Conservation (phyloP, 1,139 yeast species). For the Zygoascus meyerae region DNA sequence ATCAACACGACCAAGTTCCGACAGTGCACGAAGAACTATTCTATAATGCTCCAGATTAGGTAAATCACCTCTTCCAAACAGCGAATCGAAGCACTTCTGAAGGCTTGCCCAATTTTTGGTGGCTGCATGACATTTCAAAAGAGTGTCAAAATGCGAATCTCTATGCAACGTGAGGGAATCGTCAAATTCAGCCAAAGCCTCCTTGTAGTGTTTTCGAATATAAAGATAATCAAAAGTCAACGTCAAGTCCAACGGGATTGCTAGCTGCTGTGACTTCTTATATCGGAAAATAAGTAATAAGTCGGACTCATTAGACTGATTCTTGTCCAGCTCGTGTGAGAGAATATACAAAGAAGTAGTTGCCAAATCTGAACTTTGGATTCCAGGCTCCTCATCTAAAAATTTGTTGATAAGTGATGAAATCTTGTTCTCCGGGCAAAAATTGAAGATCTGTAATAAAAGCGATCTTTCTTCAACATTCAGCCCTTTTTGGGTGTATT, state of each 20-base stretch:
- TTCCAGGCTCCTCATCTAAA: slow-evolving; percentile 8
- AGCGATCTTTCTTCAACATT: slow-evolving; percentile 5
- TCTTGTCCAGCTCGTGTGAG: slow-evolving; percentile 8
- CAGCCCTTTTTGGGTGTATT: slow-evolving; percentile 1
- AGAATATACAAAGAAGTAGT: slow-evolving; percentile 20
- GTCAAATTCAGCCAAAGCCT: slow-evolving; percentile 40
- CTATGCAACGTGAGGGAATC: slow-evolving; percentile 30
- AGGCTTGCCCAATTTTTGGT: slow-evolving; percentile 54
- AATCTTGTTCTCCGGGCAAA: neutral
- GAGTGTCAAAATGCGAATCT: slow-evolving; percentile 24
- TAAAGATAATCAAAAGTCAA: slow-evolving; percentile 41
- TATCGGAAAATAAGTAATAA: slow-evolving; percentile 2
- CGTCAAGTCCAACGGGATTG: slow-evolving; percentile 24
- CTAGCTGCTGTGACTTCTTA: slow-evolving; percentile 17
- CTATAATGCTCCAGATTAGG: slow-evolving; percentile 58
- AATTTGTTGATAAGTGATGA: neutral
- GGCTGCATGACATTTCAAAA: slow-evolving; percentile 43
- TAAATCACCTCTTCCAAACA: slow-evolving; percentile 51
- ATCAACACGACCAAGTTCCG: slow-evolving; percentile 49
- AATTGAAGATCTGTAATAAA: slow-evolving; percentile 1
- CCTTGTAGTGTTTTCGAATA: slow-evolving; percentile 37
- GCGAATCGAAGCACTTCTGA: slow-evolving; percentile 55
- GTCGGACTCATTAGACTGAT: neutral
- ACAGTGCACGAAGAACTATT: slow-evolving; percentile 58
- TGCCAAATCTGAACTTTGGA: slow-evolving; percentile 15